Percentiles rank a stretch among this genome's conserved stretches.
These are phyloP conservation scores for Piper longum DNA, from an alignment of 164 flowering plant genomes.

Conservation along the genomic window DNA sequence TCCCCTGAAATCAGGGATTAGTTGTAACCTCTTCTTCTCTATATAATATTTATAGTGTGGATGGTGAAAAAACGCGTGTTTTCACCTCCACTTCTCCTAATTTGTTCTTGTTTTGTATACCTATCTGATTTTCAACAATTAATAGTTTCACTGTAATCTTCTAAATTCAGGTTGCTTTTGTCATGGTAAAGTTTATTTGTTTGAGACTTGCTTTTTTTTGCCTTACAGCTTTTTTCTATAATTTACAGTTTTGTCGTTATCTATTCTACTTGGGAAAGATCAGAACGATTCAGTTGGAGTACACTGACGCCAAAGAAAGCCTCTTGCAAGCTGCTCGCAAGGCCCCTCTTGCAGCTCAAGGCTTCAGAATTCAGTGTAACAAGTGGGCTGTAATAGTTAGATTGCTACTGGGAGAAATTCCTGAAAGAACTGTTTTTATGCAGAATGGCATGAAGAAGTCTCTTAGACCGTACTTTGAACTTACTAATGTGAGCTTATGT, in stretches of 20 bases:
- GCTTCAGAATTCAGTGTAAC: constrained; percentile 42
- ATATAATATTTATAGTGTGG: too few species aligned
- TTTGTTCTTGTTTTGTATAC: too few species aligned
- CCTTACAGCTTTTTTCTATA: background rate
- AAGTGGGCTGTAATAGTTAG: constrained; percentile 48
- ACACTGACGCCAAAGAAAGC: constrained; percentile 65
- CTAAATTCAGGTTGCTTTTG: too few species aligned
- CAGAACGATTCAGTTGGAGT: constrained; percentile 60
- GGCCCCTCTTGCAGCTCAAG: constrained; percentile 61
- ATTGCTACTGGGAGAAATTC: constrained; percentile 79
- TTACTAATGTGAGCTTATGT: constrained; percentile 66
- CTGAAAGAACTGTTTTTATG: constrained; percentile 87
- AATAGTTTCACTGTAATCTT: too few species aligned
- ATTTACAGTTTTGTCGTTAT: constrained; percentile 70
- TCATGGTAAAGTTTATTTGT: too few species aligned
- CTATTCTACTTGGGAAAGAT: constrained; percentile 72
- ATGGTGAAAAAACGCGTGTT: too few species aligned
- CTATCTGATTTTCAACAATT: too few species aligned
- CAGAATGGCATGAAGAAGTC: constrained; percentile 95
- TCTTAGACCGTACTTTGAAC: constrained; percentile 92
- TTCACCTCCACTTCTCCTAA: too few species aligned
- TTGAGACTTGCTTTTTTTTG: too few species aligned
- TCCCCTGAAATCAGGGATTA: too few species aligned
- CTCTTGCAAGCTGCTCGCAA: constrained; percentile 62
- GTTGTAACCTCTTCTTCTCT: too few species aligned